Evolutionary conservation across 108 stramenopile genomes (phyloP).

Genomic region (Fragilaria radians): DNA sequence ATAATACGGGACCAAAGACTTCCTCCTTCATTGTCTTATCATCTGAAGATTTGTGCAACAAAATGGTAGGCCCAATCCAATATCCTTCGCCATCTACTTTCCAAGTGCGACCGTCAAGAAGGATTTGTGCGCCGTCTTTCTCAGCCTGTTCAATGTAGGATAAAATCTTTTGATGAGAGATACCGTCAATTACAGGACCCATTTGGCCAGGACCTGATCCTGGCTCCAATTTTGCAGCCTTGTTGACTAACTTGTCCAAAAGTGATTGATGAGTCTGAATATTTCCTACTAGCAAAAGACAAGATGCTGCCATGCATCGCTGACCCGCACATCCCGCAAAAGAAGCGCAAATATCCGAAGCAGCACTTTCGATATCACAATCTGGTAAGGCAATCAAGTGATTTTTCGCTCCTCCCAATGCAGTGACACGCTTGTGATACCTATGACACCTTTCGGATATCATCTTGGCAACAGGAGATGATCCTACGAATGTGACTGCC

Average conservation of each 20-base stretch:
- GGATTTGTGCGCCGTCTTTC: conserved; percentile 69
- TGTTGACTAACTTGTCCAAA: conserved; percentile 45
- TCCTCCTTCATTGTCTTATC: conserved; percentile 84
- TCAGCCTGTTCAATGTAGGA: conserved; percentile 61
- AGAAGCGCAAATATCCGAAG: conserved; percentile 77
- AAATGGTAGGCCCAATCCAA: conserved; percentile 84
- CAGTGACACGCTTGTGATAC: conserved; percentile 85
- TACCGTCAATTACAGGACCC: conserved; percentile 83
- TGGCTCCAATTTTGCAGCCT: conserved; percentile 65
- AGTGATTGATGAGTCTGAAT: conserved; percentile 39
- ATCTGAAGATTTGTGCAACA: conserved; percentile 34
- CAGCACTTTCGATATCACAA: conserved; percentile 58
- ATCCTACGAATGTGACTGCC: conserved; percentile 94
- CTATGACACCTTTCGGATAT: conserved; percentile 74
- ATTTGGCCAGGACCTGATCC: conserved; percentile 77
- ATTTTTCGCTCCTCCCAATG: conserved; percentile 96
- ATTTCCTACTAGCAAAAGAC: conserved; percentile 79
- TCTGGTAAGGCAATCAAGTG: conserved; percentile 91
- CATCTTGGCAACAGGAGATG: conserved; percentile 81
- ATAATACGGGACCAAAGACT: conserved; percentile 95
- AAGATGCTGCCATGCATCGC: conserved; percentile 92
- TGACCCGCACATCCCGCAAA: conserved; percentile 93
- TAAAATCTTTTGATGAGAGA: conserved; percentile 68
- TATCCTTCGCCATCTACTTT: conserved; percentile 67
- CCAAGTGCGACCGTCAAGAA: conserved; percentile 82